These are phyloP conservation scores for Epichloe hybrida DNA, from an alignment of 2,329 filamentous ascomycete genomes.

Conservation along the genomic window DNA sequence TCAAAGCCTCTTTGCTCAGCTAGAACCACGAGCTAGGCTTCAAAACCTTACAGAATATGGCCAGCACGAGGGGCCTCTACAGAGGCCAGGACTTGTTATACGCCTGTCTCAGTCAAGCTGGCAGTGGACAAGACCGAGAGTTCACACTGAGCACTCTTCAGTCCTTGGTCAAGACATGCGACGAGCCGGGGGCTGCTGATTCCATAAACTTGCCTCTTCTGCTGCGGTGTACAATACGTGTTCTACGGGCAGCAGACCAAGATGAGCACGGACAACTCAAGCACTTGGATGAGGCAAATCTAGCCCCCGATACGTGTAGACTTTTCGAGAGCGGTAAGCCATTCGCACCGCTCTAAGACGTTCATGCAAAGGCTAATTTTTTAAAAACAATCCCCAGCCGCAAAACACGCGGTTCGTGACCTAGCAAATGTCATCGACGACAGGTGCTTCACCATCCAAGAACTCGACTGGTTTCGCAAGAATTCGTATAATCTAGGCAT, in stretches of 20 bases:
- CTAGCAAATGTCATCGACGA: slow-evolving; percentile 25
- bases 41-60: slow-evolving; percentile 45
- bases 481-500: slow-evolving; percentile 70
- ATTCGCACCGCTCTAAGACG: not conserved
- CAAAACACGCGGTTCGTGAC: slow-evolving; percentile 17
- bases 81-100: slow-evolving; percentile 49
- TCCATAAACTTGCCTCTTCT: slow-evolving; percentile 22
- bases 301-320: slow-evolving; percentile 38
- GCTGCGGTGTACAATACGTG: slow-evolving; percentile 37
- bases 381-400: slow-evolving; percentile 11
- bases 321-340: slow-evolving; percentile 32
- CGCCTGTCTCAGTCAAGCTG: slow-evolving; percentile 67
- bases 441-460: slow-evolving; percentile 44
- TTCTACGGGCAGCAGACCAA: slow-evolving; percentile 31
- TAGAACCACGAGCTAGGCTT: slow-evolving; percentile 44
- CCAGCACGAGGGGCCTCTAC: slow-evolving; percentile 33
- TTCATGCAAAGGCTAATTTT: not conserved
- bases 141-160: slow-evolving; percentile 34
- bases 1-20: slow-evolving; percentile 52
- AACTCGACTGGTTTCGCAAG: slow-evolving; percentile 74
- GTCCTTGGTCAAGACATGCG: slow-evolving; percentile 17
- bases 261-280: slow-evolving; percentile 12
- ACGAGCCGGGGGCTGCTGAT: slow-evolving; percentile 7
- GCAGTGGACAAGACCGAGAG: slow-evolving; percentile 46
- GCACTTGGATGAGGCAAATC: not conserved